Base-by-base conservation (phyloP, 306 rosid genomes). In the Aeschynomene evenia region DNA sequence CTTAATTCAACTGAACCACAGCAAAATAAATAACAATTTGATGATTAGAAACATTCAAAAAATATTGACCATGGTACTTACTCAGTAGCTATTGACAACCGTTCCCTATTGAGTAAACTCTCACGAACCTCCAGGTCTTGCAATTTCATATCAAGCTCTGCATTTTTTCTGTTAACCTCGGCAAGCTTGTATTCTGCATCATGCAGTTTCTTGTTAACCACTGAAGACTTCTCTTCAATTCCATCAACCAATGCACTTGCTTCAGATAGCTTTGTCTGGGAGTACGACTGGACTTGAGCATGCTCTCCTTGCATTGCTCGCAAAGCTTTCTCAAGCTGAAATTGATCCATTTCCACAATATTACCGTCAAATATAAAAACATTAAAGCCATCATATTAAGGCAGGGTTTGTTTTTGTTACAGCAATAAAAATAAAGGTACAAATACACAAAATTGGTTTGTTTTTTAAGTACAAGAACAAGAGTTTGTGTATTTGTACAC, bases 181-280 rank as follows among this genome's bases (percentile, higher is more conserved):
- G 86, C 86, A 29, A 91, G 92, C 85, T 79, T 87, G 48, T 88
- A 95, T 69, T 94, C 92, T 12, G 89, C 96, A 70, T 89, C 96
- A 84, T 63, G 74, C 71, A 91, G 74, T 70, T 80, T 91, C 49
- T 81, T 81, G 69, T 88, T 81, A 20, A 85, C 79, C 67, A 80
- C 85, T 55, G 82, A 63, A 55, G 97, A 82, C 78, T 81, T 91
- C 68, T 84, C 99, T 74, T 87, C 89, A 77, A 86, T 81, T 74
- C 96, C 92, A 60, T 71, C 80, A 77, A 84, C 77, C 82, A 90
- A 84, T 48, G 84, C 71, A 68, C 76, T 81, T 40, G 95, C 89
- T 72, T 85, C 79, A 63, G 83, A 85, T 79, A 88, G 48, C 87
- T 87, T 91, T 63, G 91, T 75, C 71, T 84, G 75, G 10, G 92